Evolutionary conservation across 2,329 filamentous ascomycete genomes (phyloP).

Genomic region (Hypoxylon sp.): DNA sequence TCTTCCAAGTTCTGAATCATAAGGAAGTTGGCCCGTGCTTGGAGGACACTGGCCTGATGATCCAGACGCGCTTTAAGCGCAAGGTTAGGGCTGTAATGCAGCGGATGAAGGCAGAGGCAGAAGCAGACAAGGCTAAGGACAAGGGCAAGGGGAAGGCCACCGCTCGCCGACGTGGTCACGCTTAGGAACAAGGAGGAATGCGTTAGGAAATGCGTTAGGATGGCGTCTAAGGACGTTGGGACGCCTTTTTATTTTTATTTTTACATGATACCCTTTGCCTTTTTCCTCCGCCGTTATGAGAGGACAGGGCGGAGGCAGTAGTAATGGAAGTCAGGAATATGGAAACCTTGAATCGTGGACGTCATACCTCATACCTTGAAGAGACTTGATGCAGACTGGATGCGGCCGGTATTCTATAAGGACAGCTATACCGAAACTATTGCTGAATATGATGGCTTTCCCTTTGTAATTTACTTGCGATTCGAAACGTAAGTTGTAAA

Average conservation of each 20-base stretch:
- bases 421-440: background rate
- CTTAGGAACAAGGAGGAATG: background rate
- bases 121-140: slow-evolving; percentile 1
- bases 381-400: too few relatives aligned
- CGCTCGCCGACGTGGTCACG: background rate
- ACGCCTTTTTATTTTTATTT: background rate
- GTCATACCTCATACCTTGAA: too few relatives aligned
- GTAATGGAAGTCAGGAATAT: background rate
- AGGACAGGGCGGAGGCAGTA: background rate
- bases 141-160: slow-evolving; percentile 6
- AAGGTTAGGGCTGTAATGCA: background rate
- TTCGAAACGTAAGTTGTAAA: slow-evolving; percentile 1
- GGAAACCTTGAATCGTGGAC: background rate
- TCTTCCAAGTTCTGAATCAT: background rate
- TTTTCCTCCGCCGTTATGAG: background rate
- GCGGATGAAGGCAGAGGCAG: slow-evolving; percentile 9
- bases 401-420: background rate
- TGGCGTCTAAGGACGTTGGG: background rate
- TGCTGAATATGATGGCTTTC: background rate
- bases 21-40: background rate
- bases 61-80: background rate
- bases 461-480: background rate
- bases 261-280: background rate
- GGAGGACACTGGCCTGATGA: background rate
- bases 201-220: background rate